Conservation (phyloP, 371 early-diverging fungal species). For the Apophysomyces sp. region DNA sequence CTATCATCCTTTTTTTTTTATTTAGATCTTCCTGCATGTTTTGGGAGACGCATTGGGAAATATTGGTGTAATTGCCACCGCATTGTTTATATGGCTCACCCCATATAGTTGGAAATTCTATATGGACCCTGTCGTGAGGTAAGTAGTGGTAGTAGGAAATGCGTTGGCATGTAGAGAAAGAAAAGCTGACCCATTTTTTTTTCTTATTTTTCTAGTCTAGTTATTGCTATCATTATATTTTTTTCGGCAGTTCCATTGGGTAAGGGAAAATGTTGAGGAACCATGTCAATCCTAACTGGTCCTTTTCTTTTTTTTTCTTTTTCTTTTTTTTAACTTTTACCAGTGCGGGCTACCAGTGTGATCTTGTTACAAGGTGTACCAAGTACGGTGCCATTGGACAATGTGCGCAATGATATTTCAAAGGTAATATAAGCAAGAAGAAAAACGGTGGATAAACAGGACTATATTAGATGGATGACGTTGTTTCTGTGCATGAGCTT, state of each 20-base stretch:
- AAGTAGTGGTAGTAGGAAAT: slow-evolving; percentile 12
- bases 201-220: slow-evolving; percentile 25
- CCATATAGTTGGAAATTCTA: slow-evolving; percentile 69
- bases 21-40: slow-evolving; percentile 86
- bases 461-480: slow-evolving; percentile 49
- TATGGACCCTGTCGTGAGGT: slow-evolving; percentile 72
- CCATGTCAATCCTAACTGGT: background rate
- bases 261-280: slow-evolving; percentile 1
- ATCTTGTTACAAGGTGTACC: slow-evolving; percentile 91
- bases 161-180: slow-evolving; percentile 39
- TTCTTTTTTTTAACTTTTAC: slow-evolving; percentile 28
- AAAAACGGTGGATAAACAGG: background rate
- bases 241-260: slow-evolving; percentile 37
- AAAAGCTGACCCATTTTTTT: background rate
- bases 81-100: slow-evolving; percentile 79
- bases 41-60: slow-evolving; percentile 94
- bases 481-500: slow-evolving; percentile 86
- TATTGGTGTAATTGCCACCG: slow-evolving; percentile 86
- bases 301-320: slow-evolving; percentile 10
- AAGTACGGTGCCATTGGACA: slow-evolving; percentile 59
- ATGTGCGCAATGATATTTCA: slow-evolving; percentile 59
- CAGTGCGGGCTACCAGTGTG: slow-evolving; percentile 75
- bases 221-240: slow-evolving; percentile 42
- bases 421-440: slow-evolving; percentile 17
- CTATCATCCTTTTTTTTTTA: background rate